A percentile compares a stretch with the other conserved stretches of the same genome.
Evolutionary conservation across 495 filamentous ascomycete species (phyloP).

Genomic region (Beverwykella pulmonaria): DNA sequence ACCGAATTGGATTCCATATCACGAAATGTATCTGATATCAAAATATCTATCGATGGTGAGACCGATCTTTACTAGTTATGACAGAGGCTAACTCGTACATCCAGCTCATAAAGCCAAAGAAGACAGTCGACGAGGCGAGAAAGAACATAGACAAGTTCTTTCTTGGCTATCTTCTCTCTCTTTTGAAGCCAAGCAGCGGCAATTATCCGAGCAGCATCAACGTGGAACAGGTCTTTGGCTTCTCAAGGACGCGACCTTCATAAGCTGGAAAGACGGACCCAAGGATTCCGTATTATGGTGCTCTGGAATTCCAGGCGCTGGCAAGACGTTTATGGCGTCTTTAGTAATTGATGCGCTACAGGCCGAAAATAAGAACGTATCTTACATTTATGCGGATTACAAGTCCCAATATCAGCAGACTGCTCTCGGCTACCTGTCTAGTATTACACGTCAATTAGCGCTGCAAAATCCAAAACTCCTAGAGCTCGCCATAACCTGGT

Average conservation of each 20-base stretch:
- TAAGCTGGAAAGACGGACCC: background rate
- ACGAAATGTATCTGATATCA: too few relatives aligned
- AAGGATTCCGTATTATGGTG: background rate
- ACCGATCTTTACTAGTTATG: too few relatives aligned
- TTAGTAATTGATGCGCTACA: background rate
- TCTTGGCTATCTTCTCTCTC: slow-evolving; percentile 14
- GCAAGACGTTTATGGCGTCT: slow-evolving; percentile 8
- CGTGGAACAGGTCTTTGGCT: background rate
- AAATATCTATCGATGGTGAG: too few relatives aligned
- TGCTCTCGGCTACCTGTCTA: background rate
- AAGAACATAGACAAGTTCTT: background rate
- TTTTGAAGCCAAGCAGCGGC: slow-evolving; percentile 7
- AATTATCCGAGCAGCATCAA: slow-evolving; percentile 2
- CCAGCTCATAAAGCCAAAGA: background rate
- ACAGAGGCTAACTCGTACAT: too few relatives aligned
- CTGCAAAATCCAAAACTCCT: background rate
- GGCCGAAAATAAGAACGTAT: background rate
- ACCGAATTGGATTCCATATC: too few relatives aligned
- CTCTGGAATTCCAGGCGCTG: slow-evolving; percentile 3
- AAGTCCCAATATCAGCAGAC: background rate
- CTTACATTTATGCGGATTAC: slow-evolving; percentile 10
- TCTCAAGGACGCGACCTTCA: background rate
- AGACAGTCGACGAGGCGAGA: too few relatives aligned
- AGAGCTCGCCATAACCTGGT: background rate
- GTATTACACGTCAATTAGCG: slow-evolving; percentile 2